phyloP scores from a whole-genome alignment of 805 yeast genomes.

The Yarrowia keelungensis region DNA sequence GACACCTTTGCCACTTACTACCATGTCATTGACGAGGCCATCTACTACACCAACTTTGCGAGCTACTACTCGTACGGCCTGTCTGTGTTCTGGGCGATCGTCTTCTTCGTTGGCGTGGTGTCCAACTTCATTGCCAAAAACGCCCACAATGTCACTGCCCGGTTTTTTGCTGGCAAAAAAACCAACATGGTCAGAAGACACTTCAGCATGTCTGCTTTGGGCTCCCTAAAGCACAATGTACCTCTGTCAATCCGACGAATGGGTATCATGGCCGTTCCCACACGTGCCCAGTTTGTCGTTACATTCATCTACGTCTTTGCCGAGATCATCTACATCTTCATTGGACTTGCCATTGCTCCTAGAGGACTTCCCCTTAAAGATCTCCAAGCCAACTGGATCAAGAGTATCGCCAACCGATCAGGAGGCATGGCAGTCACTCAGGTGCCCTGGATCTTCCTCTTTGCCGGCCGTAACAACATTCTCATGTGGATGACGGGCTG shows the following conservation, averaged over 20 bases:
- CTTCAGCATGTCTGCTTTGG: slow-evolving; percentile 71
- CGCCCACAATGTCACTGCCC: slow-evolving; percentile 34
- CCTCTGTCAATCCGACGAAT: slow-evolving; percentile 42
- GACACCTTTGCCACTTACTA: slow-evolving; percentile 4
- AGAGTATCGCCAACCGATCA: slow-evolving; percentile 43
- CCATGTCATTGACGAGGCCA: slow-evolving; percentile 23
- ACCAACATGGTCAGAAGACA: slow-evolving; percentile 55
- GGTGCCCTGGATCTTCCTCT: slow-evolving; percentile 46
- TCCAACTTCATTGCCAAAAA: slow-evolving; percentile 30
- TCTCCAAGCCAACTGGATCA: slow-evolving; percentile 46
- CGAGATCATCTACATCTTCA: slow-evolving; percentile 47
- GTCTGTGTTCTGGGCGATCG: slow-evolving; percentile 9
- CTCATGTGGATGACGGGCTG: slow-evolving; percentile 67
- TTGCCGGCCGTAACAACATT: slow-evolving; percentile 78
- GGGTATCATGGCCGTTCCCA: slow-evolving; percentile 49
- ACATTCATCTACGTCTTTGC: slow-evolving; percentile 50
- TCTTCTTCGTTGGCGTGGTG: slow-evolving; percentile 17
- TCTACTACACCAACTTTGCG: slow-evolving; percentile 34
- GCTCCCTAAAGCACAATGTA: slow-evolving; percentile 51
- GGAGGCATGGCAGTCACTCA: slow-evolving; percentile 46
- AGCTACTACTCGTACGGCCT: slow-evolving; percentile 26
- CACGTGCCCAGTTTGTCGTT: slow-evolving; percentile 54
- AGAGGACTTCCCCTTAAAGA: slow-evolving; percentile 51
- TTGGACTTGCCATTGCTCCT: slow-evolving; percentile 48
- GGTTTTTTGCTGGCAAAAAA: slow-evolving; percentile 42